These are phyloP conservation scores for Globisporangium cederbergense DNA, from an alignment of 352 stramenopile species.

Conservation along the genomic window DNA sequence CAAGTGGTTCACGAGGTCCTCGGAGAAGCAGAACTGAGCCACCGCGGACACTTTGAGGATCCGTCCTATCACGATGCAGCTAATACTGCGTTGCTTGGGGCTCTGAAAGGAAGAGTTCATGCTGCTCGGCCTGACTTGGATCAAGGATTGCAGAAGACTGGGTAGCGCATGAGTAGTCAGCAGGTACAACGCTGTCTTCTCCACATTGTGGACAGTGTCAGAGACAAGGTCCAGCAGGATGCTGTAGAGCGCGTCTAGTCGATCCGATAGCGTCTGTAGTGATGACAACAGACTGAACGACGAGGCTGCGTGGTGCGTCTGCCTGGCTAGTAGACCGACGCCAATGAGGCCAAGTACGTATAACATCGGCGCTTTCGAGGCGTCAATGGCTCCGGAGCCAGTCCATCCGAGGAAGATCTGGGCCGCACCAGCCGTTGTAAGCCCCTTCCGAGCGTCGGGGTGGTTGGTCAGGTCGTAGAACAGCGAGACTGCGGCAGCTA, in stretches of 20 bases:
- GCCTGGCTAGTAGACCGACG: conserved; percentile 44
- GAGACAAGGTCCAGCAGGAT: conserved; percentile 44
- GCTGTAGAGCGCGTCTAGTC: conserved; percentile 43
- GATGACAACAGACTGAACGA: conserved; percentile 24
- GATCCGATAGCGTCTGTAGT: conserved; percentile 26
- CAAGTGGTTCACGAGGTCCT: conserved; percentile 59
- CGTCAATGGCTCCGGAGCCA: conserved; percentile 7
- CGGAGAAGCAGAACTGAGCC: conserved; percentile 42
- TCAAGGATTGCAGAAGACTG: conserved; percentile 46
- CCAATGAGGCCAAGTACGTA: conserved; percentile 54
- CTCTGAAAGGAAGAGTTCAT: conserved; percentile 53
- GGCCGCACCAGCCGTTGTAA: conserved; percentile 61
- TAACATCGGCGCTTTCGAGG: conserved; percentile 21
- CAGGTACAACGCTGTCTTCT: conserved; percentile 38
- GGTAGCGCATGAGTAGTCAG: conserved; percentile 36
- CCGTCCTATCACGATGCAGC: conserved; percentile 57
- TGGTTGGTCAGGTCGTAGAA: conserved; percentile 59
- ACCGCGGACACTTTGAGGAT: conserved; percentile 43
- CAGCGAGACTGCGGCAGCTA: conserved; percentile 37
- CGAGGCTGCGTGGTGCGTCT: conserved; percentile 24
- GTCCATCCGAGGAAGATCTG: conserved; percentile 48
- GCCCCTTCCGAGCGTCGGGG: conserved; percentile 45
- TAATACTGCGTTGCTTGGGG: conserved; percentile 58
- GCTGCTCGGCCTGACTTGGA: conserved; percentile 47
- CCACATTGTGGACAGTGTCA: conserved; percentile 19